Conservation (phyloP, 2,329 filamentous ascomycete species). For the Conoideocrella luteorostrata region DNA sequence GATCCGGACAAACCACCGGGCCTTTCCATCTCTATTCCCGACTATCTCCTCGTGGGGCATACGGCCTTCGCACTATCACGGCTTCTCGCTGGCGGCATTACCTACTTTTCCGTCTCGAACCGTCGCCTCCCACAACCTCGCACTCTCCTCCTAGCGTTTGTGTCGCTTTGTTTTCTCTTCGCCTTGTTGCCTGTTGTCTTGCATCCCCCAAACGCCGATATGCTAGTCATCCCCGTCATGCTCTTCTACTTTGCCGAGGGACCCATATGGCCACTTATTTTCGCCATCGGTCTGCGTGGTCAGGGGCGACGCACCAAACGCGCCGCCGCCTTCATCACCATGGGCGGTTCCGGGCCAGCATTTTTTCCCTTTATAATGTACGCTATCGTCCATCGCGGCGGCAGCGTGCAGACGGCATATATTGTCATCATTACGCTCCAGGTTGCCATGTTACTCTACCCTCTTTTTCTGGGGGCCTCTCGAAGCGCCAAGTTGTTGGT, state of each 20-base stretch:
- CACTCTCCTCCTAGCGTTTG: constrained; percentile 60
- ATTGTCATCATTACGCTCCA: constrained; percentile 53
- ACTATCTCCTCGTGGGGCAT: constrained; percentile 68
- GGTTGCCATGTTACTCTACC: constrained; percentile 39
- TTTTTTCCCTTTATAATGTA: constrained; percentile 71
- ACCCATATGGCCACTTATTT: constrained; percentile 76
- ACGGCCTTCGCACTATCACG: constrained; percentile 67
- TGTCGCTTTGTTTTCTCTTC: constrained; percentile 53
- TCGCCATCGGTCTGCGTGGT: constrained; percentile 71
- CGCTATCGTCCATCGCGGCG: constrained; percentile 53
- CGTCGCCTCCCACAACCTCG: constrained; percentile 56
- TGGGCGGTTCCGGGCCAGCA: constrained; percentile 65
- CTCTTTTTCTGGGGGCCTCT: constrained; percentile 41
- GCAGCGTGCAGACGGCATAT: constrained; percentile 58
- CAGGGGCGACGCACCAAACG: constrained; percentile 76
- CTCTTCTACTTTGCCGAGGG: constrained; percentile 76
- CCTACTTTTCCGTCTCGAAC: constrained; percentile 46
- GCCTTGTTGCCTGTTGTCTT: constrained; percentile 42
- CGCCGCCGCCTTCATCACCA: constrained; percentile 71
- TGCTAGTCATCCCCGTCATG: constrained; percentile 54
- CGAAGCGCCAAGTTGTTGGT: constrained; percentile 40
- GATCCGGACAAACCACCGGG: constrained; percentile 31
- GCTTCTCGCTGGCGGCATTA: constrained; percentile 59
- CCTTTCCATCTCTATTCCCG: constrained; percentile 49
- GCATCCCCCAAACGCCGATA: constrained; percentile 36